Base-by-base conservation (phyloP, 1,284 basidiomycete genomes). In the Calocybe gambosa region DNA sequence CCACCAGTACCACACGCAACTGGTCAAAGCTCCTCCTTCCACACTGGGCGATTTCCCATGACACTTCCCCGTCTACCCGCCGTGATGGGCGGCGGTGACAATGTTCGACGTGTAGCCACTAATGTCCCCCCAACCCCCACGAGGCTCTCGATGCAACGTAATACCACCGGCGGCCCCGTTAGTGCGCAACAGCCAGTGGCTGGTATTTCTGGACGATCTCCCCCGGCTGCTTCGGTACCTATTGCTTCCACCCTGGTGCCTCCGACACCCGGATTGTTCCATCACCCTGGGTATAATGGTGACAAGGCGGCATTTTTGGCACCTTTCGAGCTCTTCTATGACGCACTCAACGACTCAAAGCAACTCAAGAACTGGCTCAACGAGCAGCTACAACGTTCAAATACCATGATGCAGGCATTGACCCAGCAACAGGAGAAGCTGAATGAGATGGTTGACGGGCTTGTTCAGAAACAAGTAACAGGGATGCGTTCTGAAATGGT, bases 311-410 rank as follows among this genome's bases (percentile, higher is more conserved):
- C 83, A 15, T 89, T 91, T 61, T 65, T 89, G 42, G 77, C 82
- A 0, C 85, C 84, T 1, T 91, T 90, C 53, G 85, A 85, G 58
- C 61, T 73, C 48, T 89, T 90, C 63, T 89, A 89, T 56, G 83
- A 87, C 50, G 80, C 85, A 1, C 72, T 91, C 29, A 77, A 80
- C 49, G 85, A 88, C 59, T 79, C 83, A 35, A 80, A 77, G 58
- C 78, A 85, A 58, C 74, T 88, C 47, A 86, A 86, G 65, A 58
- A 61, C 34, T 88, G 84, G 82, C 70, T 89, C 5, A 69, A 70
- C 16, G 85, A 87, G 45, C 85, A 88, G 62, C 60, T 88, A 31
- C 75, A 79, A 56, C 77, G 75, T 58, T 77, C 79, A 25, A 75
- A 75, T 41, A 55, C 71, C 6, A 67, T 85, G 31, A 67, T 77